Evolutionary conservation across 148 eudicot genomes (phyloP).

Genomic region (Salicornia ramosissima): DNA sequence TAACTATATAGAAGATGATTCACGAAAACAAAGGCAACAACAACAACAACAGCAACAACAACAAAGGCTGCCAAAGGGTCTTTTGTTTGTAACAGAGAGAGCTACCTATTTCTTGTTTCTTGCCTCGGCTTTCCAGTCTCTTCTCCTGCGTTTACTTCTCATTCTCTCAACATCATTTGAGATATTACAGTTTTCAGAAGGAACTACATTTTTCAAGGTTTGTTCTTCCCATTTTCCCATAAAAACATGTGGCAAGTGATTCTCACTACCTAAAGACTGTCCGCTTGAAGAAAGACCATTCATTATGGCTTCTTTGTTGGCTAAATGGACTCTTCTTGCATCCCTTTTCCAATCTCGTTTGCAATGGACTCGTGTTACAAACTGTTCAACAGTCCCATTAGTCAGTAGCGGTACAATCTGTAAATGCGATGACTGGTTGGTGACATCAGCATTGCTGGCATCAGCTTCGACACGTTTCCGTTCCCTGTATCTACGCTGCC

Average conservation of each 20-base stretch:
- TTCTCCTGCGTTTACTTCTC: conserved; percentile 39
- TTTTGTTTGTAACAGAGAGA: neutral
- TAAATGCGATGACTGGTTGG: conserved; percentile 21
- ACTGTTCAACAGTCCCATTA: conserved; percentile 27
- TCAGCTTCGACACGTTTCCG: conserved; percentile 67
- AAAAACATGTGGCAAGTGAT: conserved; percentile 16
- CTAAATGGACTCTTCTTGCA: conserved; percentile 59
- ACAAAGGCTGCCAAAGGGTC: neutral
- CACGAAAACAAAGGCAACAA: neutral
- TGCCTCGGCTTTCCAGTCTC: conserved; percentile 95
- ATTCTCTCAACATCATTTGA: conserved; percentile 25
- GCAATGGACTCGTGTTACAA: conserved; percentile 44
- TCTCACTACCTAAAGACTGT: conserved; percentile 23
- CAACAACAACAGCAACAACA: neutral
- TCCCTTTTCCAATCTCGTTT: conserved; percentile 88
- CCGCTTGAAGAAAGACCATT: conserved; percentile 16
- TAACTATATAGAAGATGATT: neutral
- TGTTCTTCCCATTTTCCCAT: conserved; percentile 15
- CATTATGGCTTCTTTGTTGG: conserved; percentile 31
- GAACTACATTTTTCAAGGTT: conserved; percentile 17
- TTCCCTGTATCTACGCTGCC: conserved; percentile 92
- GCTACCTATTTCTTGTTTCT: conserved; percentile 54
- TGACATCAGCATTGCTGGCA: conserved; percentile 23
- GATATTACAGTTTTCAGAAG: conserved; percentile 4
- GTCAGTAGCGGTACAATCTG: conserved; percentile 27